Evolutionary conservation across 768 basidiomycete genomes (phyloP).

Genomic region (Hericium coralloides): DNA sequence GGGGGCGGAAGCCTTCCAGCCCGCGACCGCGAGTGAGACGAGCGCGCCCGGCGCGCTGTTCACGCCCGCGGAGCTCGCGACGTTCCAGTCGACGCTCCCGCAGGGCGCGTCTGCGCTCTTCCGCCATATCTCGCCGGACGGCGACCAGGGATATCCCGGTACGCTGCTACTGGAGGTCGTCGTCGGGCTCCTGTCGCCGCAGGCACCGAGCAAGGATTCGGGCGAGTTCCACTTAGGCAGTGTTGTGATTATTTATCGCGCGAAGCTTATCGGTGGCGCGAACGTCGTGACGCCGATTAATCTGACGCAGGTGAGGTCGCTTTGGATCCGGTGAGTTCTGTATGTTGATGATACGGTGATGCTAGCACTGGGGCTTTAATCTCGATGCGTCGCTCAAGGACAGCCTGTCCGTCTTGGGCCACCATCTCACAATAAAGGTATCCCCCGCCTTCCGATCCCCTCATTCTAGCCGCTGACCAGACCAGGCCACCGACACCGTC

Average conservation of each 20-base stretch:
- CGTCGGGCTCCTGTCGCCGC: constrained; percentile 23
- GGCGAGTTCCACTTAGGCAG: constrained; percentile 51
- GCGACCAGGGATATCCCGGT: constrained; percentile 68
- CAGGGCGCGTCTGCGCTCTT: constrained; percentile 41
- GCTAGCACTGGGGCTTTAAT: constrained; percentile 78
- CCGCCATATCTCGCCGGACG: constrained; percentile 46
- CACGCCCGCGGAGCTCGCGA: constrained; percentile 40
- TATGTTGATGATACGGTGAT: neutral
- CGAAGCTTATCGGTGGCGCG: constrained; percentile 36
- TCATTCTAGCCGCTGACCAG: neutral
- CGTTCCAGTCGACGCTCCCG: constrained; percentile 27
- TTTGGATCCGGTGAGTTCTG: neutral
- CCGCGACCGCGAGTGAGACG: neutral
- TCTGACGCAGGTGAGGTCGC: constrained; percentile 52
- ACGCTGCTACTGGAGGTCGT: constrained; percentile 43
- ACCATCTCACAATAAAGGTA: constrained; percentile 32
- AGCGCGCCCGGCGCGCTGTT: constrained; percentile 34
- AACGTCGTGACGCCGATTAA: constrained; percentile 62
- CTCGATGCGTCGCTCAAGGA: constrained; percentile 56
- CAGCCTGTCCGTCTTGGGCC: constrained; percentile 42
- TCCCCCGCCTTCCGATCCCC: constrained; percentile 11
- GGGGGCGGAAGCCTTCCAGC: neutral
- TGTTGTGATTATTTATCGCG: constrained; percentile 59
- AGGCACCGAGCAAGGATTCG: constrained; percentile 17
- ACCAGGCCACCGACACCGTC: constrained; percentile 45